Base-by-base conservation (phyloP, 2,329 filamentous ascomycete genomes). In the Geosmithia putterillii region DNA sequence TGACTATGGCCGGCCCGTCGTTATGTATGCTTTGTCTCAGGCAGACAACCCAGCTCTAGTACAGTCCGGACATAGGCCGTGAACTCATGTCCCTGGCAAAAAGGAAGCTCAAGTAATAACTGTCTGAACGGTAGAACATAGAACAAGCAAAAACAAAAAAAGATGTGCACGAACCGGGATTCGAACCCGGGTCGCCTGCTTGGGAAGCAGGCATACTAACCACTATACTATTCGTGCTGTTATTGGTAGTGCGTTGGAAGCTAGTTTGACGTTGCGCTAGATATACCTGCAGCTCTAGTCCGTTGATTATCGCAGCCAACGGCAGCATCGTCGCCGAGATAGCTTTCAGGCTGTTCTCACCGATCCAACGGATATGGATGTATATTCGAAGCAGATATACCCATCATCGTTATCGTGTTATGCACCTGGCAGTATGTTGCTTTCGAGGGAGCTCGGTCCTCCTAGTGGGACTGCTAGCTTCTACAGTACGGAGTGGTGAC, bases 201-300 rank as follows among this genome's bases (percentile, higher is more conserved):
- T 62, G 58, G 59, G 59, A 62, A 60, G 58, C 58, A 56, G 50
- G 57, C 46, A 62, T 62, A 58, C 59, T 62, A 62, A 56, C 59
- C 59, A 45, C 50, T 62, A 61, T 57, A 62, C 59, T 56, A 62
- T 50, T 49, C 47, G 49, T 53, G 58, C 54, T 47, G 28, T 5
- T 38, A 35, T 8, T 19, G 36, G 36, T 18, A 18, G 10, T 32
- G 6, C 10, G 15, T 32, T 12, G 4, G 6, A 12, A 32, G 28
- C 28, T 32, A 32, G 28, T 12, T 14, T 6, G 15, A 32, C 15
- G 10, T 32, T 32, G 10, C 3, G 3, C 10, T 32, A 32, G 10
- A 7, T 32, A 32, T 6, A 32, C 10, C 10, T 32, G 3, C 28
- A 4, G 10, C 6, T 9, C 3, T 32, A 14, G 28, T 12, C 10